Conservation (phyloP, 2,329 filamentous ascomycete species). For the Venturia pyrina region DNA sequence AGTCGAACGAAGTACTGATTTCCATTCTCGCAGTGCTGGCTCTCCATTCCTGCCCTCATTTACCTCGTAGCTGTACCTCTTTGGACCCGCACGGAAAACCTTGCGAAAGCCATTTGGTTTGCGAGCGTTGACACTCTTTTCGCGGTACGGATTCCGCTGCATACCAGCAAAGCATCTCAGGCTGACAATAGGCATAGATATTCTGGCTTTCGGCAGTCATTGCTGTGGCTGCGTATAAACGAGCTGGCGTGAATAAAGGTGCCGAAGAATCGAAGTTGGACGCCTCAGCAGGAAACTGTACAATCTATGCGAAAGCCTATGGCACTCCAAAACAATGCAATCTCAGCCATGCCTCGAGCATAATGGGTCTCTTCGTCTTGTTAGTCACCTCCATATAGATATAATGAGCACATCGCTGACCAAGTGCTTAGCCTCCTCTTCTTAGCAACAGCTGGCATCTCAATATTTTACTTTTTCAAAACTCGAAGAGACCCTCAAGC, state of each 20-base stretch:
- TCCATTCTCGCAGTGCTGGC: conserved; percentile 44
- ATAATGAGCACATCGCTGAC: background rate
- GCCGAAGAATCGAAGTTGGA: conserved; percentile 31
- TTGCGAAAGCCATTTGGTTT: conserved; percentile 52
- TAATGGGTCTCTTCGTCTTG: conserved; percentile 49
- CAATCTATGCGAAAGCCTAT: conserved; percentile 38
- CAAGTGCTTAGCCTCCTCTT: conserved; percentile 40
- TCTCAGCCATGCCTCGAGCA: conserved; percentile 44
- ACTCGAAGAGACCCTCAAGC: conserved; percentile 44
- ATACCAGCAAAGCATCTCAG: background rate
- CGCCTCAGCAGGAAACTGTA: conserved; percentile 35
- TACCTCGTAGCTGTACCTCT: conserved; percentile 52
- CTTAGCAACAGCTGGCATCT: conserved; percentile 41
- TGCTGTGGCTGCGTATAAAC: conserved; percentile 46
- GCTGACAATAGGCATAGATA: conserved; percentile 22
- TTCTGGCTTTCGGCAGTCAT: conserved; percentile 52
- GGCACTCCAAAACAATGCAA: conserved; percentile 46
- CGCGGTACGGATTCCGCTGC: conserved; percentile 18
- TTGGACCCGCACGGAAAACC: conserved; percentile 47
- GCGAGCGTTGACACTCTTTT: conserved; percentile 45
- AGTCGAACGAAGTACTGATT: conserved; percentile 1
- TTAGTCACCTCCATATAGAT: conserved; percentile 19
- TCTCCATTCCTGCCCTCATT: conserved; percentile 47
- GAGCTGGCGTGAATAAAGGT: conserved; percentile 42
- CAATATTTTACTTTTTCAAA: conserved; percentile 44